Evolutionary conservation across 345 rosid genomes (phyloP).

Genomic region (Firmiana major): DNA sequence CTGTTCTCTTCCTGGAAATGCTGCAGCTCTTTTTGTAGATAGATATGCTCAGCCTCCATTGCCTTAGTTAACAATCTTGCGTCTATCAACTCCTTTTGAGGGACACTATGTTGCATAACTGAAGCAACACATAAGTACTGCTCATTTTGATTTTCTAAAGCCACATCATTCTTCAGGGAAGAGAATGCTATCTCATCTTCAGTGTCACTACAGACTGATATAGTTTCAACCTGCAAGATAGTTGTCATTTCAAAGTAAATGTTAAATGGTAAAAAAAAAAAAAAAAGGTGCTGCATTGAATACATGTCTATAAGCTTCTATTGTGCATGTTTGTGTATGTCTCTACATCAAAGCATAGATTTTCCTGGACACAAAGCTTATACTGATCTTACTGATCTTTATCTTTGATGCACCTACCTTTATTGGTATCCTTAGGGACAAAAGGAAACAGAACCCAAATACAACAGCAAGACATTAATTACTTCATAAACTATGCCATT

Average conservation of each 20-base stretch:
- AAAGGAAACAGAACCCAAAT: background rate
- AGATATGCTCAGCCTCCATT: conserved; percentile 37
- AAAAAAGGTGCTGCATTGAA: background rate
- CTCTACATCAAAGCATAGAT: background rate
- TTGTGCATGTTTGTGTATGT: background rate
- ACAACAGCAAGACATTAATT: background rate
- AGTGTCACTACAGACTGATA: conserved; percentile 39
- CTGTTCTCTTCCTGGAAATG: conserved; percentile 44
- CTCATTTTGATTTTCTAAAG: conserved; percentile 28
- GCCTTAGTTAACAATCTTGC: conserved; percentile 35
- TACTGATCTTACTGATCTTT: background rate
- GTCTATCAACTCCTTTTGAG: conserved; percentile 37
- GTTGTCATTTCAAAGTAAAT: background rate
- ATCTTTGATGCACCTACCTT: background rate
- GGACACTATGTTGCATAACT: conserved; percentile 23
- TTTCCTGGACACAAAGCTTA: background rate
- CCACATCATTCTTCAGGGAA: conserved; percentile 30
- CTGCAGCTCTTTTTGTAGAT: conserved; percentile 40
- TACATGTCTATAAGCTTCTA: conserved; percentile 4
- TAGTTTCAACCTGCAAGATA: conserved; percentile 46
- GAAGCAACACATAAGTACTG: conserved; percentile 25
- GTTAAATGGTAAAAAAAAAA: conserved; percentile 1
- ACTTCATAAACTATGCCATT: background rate
- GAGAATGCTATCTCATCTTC: conserved; percentile 37
- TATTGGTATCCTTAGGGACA: background rate